A percentile compares a stretch with the other conserved stretches of the same genome.
Evolutionary conservation across 768 basidiomycete species (phyloP).

Genomic region (Leucocoprinus sp.): DNA sequence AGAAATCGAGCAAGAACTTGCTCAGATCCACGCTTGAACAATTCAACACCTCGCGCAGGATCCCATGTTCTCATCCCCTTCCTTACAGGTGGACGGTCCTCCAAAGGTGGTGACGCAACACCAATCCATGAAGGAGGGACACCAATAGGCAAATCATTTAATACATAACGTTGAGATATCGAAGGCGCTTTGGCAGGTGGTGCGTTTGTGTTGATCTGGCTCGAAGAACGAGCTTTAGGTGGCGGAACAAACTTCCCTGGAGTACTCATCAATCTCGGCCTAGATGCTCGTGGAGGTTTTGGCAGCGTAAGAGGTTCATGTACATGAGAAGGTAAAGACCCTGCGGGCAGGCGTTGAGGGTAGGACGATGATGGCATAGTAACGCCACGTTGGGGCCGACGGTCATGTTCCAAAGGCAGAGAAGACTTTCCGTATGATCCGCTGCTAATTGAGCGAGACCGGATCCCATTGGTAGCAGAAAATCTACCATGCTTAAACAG

Average conservation of each 20-base stretch:
- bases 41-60: slow-evolving; percentile 75
- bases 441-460: slow-evolving; percentile 5
- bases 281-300: neutral
- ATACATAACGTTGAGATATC: slow-evolving; percentile 30
- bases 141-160: slow-evolving; percentile 41
- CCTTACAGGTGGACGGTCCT: slow-evolving; percentile 28
- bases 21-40: slow-evolving; percentile 83
- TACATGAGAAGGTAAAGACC: neutral
- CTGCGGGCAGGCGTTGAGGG: neutral
- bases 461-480: neutral
- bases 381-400: neutral
- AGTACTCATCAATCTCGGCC: neutral
- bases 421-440: neutral
- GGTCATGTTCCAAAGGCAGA: neutral
- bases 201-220: slow-evolving; percentile 6
- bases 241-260: neutral
- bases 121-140: slow-evolving; percentile 51
- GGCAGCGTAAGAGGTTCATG: neutral
- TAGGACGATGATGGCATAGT: neutral
- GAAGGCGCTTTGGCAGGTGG: slow-evolving; percentile 16
- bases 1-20: slow-evolving; percentile 80
- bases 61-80: slow-evolving; percentile 73
- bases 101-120: slow-evolving; percentile 43
- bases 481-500: neutral
- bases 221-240: slow-evolving; percentile 14